Evolutionary conservation across 495 filamentous ascomycete genomes (phyloP).

Genomic region (Pyronema omphalodes): DNA sequence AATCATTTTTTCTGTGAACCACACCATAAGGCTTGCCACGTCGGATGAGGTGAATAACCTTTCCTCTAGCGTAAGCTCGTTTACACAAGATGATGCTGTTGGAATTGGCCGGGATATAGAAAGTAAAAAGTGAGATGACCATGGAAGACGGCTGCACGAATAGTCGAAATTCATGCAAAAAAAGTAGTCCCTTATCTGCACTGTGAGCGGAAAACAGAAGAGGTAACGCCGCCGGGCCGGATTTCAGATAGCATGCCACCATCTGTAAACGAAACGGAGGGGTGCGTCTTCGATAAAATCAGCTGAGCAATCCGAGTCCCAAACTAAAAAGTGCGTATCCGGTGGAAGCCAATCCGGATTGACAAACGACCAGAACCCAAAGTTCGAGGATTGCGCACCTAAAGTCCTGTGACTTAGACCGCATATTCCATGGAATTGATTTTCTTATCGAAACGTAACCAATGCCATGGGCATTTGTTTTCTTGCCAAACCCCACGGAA

Average conservation of each 20-base stretch:
- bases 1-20: slow-evolving; percentile 3
- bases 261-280: slow-evolving; percentile 7
- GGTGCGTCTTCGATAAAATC: slow-evolving; percentile 21
- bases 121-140: slow-evolving; percentile 22
- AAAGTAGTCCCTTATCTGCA: slow-evolving; percentile 23
- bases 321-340: slow-evolving; percentile 22
- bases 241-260: slow-evolving; percentile 9
- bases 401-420: slow-evolving; percentile 25
- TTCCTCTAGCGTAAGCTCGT: slow-evolving; percentile 23
- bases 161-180: slow-evolving; percentile 18
- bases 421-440: slow-evolving; percentile 13
- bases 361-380: slow-evolving; percentile 9
- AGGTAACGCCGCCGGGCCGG: slow-evolving; percentile 22
- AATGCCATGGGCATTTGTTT: background rate
- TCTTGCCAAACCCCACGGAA: background rate
- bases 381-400: slow-evolving; percentile 19
- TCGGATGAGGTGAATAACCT: slow-evolving; percentile 23
- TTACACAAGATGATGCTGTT: slow-evolving; percentile 11
- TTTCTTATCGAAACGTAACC: background rate
- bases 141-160: slow-evolving; percentile 15
- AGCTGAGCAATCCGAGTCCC: slow-evolving; percentile 22
- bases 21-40: slow-evolving; percentile 24
- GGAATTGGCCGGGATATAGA: slow-evolving; percentile 2
- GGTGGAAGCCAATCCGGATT: slow-evolving; percentile 24
- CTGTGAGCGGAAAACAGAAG: slow-evolving; percentile 19